Evolutionary conservation across 2,329 filamentous ascomycete species (phyloP).

Genomic region (Monosporascus sp.): DNA sequence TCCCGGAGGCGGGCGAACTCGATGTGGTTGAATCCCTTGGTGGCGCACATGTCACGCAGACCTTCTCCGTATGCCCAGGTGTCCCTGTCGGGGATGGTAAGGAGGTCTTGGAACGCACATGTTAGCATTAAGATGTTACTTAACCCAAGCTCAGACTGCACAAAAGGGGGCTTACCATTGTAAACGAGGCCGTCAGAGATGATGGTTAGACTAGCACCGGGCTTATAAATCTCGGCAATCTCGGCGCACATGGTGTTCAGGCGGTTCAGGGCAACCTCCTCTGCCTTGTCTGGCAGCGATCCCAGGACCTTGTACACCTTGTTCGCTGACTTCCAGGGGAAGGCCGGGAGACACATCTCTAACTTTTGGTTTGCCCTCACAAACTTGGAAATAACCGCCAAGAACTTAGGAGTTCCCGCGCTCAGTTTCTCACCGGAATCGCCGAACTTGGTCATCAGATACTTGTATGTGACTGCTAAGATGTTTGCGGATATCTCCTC

Average conservation of each 20-base stretch:
- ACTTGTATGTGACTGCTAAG: background rate
- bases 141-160: background rate
- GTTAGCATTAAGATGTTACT: background rate
- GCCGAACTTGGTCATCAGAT: background rate
- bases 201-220: conserved; percentile 42
- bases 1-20: conserved; percentile 41
- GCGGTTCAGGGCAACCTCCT: conserved; percentile 44
- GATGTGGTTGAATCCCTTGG: conserved; percentile 37
- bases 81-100: conserved; percentile 41
- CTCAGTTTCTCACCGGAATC: background rate
- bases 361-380: background rate
- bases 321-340: conserved; percentile 56
- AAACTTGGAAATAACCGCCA: background rate
- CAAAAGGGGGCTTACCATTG: conserved; percentile 33
- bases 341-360: conserved; percentile 40
- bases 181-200: conserved; percentile 50
- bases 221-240: conserved; percentile 39
- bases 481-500: background rate
- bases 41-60: conserved; percentile 32
- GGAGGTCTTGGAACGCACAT: conserved; percentile 32
- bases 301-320: conserved; percentile 46
- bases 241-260: conserved; percentile 42
- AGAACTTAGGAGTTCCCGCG: background rate
- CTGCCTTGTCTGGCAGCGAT: conserved; percentile 44
- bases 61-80: conserved; percentile 45